These are phyloP conservation scores for Dictyostelium capitatum DNA, from an alignment of 78 protist species.

Conservation along the genomic window DNA sequence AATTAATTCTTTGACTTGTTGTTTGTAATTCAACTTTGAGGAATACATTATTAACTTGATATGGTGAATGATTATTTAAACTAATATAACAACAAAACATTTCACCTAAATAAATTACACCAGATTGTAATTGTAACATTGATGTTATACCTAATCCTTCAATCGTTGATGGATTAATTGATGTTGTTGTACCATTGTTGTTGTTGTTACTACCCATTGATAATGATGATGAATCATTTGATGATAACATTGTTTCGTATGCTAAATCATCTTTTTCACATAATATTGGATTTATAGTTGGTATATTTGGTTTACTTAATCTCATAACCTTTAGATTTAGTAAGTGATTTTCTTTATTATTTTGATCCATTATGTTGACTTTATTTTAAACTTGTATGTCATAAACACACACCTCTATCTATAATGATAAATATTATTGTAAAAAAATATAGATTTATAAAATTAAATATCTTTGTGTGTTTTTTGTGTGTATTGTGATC, in stretches of 20 bases:
- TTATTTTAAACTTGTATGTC: background rate
- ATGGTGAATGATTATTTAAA: constrained; percentile 77
- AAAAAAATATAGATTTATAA: background rate
- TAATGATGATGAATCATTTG: background rate
- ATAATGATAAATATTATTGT: too few relatives aligned
- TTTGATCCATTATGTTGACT: constrained; percentile 2
- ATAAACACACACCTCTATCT: background rate
- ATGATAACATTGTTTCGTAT: constrained; percentile 11
- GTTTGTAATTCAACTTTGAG: constrained; percentile 81
- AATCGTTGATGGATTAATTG: constrained; percentile 13
- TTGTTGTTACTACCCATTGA: background rate
- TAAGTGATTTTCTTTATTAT: constrained; percentile 65
- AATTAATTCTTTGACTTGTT: constrained; percentile 38
- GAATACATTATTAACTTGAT: constrained; percentile 63
- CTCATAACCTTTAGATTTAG: constrained; percentile 72
- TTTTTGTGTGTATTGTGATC: too few relatives aligned
- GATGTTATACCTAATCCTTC: constrained; percentile 55
- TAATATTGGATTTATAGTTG: constrained; percentile 33
- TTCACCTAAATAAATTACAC: constrained; percentile 74
- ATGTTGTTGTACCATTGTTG: background rate
- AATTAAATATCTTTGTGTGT: background rate
- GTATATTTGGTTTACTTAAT: constrained; percentile 65
- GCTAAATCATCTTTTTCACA: constrained; percentile 55
- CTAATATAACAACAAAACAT: constrained; percentile 63
- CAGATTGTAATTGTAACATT: constrained; percentile 69